Evolutionary conservation across 148 eudicot genomes (phyloP), one percentile per base, ranked within the genome.

Genomic region (Chenopodium formosanum): DNA sequence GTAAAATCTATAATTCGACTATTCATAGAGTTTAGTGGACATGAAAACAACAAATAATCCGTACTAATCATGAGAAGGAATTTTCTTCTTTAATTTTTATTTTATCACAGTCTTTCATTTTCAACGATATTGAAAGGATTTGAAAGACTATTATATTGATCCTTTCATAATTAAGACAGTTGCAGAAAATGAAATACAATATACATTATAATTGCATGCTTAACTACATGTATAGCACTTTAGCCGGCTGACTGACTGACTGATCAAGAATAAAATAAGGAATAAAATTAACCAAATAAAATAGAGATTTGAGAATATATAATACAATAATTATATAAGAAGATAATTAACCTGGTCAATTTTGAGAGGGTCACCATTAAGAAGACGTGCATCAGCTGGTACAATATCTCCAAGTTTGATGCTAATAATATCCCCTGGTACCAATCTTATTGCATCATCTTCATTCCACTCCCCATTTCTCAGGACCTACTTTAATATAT

Each of bases 301-400:
- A n/a, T 65, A 71, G 12, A 71, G 5, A 17, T 19, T 34, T 7
- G 4, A 11, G 3, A 77, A 64, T 17, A 0, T 62, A 11, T 6
- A 32, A 77, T 13, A 9, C 6, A 40, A 32, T 11, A 34, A 46
- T 20, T 0, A 64, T n/a, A 22, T 46, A 29, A 64, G 74, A 73
- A 82, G n/a, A 66, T 27, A 8, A 68, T 7, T 81, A 40, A 87
- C 96, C 88, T 92, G 95, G 87, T 93, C 97, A 80, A 93, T 90
- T 84, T 93, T 93, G 48, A 93, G 85, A 14, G 97, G 91, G 82
- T 93, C 97, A 10, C 97, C 97, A 19, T 91, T 85, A 11, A 93
- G 88, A 84, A 93, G 94, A 83, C 97, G 94, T 71, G 97, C 93
- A 86, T 93, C 97, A 76, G 93, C 92, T 44, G 94, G 97, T 48